Base-by-base conservation (phyloP, 176 grass and related monocot species). In the Avena atlantica region DNA sequence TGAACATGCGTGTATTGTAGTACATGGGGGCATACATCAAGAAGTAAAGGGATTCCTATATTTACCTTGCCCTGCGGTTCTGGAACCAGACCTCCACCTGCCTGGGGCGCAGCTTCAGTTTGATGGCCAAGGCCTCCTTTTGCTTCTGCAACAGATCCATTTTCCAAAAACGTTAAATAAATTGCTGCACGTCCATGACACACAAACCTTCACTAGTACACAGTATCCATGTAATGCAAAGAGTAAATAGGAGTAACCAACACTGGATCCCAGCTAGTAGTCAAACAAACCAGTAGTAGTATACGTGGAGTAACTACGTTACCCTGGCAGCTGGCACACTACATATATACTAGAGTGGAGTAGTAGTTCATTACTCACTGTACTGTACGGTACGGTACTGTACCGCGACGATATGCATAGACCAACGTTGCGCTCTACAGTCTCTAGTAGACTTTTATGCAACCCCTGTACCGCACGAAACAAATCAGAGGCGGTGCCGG, bases 51-150 rank as follows among this genome's bases (percentile, higher is more conserved):
- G 8, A 15, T 67, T 66, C 15, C 17, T 77, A 34, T 50, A 9
- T 44, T 85, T 86, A 99, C 97, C 97, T 94, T 84, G 97, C 97
- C 89, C 97, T 92, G 73, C 94, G 97, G 87, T 99, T 99, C 83
- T 99, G 97, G 69, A 96, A 99, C 97, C 97, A 99, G 56, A 99
- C 97, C 88, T 99, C 97, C 83, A 99, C 97, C 60, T 99, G 97
- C 85, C 97, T 90, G 53, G 92, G 92, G 78, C 91, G 78, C 83
- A 99, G 89, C 92, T 92, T 86, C 91, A 99, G 89, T 82, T 96
- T 99, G 82, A 84, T 76, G 10, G 97, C 94, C 86, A 99, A 84
- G 67, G 94, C 89, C 83, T 94, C 97, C 91, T 99, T 99, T 60
- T 99, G 97, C 76, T 92, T 99, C 97, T 99, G 97, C 89, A 89